Percentiles rank a stretch among this genome's conserved stretches.
Evolutionary conservation across 2,329 filamentous ascomycete genomes (phyloP).

Genomic region (Shiraia bambusicola): DNA sequence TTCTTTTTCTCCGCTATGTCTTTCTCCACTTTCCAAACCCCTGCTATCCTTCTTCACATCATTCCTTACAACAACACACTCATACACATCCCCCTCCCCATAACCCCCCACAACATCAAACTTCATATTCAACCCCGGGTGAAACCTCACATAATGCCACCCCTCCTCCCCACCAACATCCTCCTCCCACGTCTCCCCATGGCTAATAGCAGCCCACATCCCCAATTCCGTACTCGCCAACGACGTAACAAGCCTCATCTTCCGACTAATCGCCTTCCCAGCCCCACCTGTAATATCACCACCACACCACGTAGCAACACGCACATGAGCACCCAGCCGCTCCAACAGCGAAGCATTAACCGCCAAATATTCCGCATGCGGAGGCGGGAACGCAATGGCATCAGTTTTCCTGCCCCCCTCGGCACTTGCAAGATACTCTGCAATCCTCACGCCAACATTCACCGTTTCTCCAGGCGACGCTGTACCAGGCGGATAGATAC

Average conservation of each 20-base stretch:
- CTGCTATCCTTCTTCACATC: too few species aligned
- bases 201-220: constrained; percentile 5
- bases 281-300: constrained; percentile 10
- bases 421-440: not conserved
- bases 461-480: not conserved
- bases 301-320: constrained; percentile 9
- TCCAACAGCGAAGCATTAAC: constrained; percentile 4
- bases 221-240: constrained; percentile 16
- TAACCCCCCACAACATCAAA: constrained; percentile 3
- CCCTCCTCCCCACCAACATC: not conserved
- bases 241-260: constrained; percentile 2
- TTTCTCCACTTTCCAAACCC: constrained; percentile 2
- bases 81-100: constrained; percentile 8
- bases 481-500: constrained; percentile 5
- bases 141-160: constrained; percentile 11
- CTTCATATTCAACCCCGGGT: constrained; percentile 14
- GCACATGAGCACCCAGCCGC: not conserved
- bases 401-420: not conserved
- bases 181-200: not conserved
- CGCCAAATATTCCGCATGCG: constrained; percentile 8
- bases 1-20: too few species aligned
- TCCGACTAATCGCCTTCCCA: constrained; percentile 2
- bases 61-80: constrained; percentile 17
- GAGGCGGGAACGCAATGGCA: constrained; percentile 3
- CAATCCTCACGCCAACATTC: not conserved